Conservation (phyloP, 106 monocot species). For the Apostasia shenzhenica region DNA sequence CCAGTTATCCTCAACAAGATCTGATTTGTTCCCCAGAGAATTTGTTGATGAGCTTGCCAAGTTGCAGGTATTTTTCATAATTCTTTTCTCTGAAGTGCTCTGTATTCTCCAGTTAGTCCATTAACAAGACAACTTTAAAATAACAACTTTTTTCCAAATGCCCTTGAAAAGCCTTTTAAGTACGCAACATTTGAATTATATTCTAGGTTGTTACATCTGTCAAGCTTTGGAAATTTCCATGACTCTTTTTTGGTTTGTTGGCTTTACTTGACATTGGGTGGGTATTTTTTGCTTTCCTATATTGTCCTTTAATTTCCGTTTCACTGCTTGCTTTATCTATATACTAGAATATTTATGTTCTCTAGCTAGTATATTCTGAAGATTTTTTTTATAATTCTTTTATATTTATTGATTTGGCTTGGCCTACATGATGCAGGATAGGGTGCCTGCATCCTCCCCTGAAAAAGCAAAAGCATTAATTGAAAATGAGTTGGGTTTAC, state of each 20-base stretch:
- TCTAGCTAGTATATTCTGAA: not conserved
- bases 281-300: not conserved
- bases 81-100: not conserved
- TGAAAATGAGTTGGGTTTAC: slow-evolving; percentile 66
- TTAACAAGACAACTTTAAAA: not conserved
- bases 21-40: slow-evolving; percentile 85
- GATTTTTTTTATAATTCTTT: slow-evolving; percentile 7
- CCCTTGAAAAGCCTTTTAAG: not conserved
- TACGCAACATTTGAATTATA: not conserved
- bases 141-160: not conserved
- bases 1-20: slow-evolving; percentile 86
- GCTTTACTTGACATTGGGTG: not conserved
- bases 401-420: not conserved
- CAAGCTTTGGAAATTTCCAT: not conserved
- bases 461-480: slow-evolving; percentile 79
- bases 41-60: slow-evolving; percentile 95
- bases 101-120: too few species aligned
- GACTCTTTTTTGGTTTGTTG: not conserved
- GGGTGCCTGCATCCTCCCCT: slow-evolving; percentile 94
- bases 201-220: not conserved
- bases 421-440: slow-evolving; percentile 44
- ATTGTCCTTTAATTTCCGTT: not conserved
- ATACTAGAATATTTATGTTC: not conserved
- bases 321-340: not conserved
- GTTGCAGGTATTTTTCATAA: slow-evolving; percentile 55